Conservation (phyloP, 2,329 filamentous ascomycete species). For the Cordyceps pruinosa region DNA sequence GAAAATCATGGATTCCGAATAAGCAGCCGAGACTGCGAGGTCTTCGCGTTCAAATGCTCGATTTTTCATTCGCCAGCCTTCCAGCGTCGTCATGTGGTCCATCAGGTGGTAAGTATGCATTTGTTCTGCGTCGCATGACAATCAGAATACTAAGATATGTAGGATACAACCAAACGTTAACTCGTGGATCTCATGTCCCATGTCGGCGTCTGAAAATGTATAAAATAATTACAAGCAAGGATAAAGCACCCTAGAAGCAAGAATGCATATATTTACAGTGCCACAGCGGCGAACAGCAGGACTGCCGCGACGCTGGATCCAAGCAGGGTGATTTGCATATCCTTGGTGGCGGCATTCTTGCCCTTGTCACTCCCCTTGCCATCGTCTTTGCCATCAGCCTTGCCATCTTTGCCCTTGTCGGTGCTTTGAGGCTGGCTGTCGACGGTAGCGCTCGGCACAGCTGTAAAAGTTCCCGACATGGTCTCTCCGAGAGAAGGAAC, state of each 20-base stretch:
- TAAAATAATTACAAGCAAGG: neutral
- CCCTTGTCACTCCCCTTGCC: constrained; percentile 12
- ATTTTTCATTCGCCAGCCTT: too few species aligned
- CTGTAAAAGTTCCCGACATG: constrained; percentile 23
- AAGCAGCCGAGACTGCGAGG: too few species aligned
- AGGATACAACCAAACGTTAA: neutral
- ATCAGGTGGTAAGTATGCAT: neutral
- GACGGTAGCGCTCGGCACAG: constrained; percentile 15
- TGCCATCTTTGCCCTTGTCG: constrained; percentile 9
- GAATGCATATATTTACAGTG: constrained; percentile 14
- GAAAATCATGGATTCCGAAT: neutral
- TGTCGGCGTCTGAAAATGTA: neutral
- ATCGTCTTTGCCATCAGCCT: neutral
- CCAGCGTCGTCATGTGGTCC: neutral
- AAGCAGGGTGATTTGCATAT: constrained; percentile 22
- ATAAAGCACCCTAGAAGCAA: neutral
- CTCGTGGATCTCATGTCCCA: neutral
- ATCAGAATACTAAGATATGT: neutral
- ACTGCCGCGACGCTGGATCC: constrained; percentile 23
- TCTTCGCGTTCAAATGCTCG: neutral
- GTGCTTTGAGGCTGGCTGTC: constrained; percentile 12
- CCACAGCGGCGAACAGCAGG: constrained; percentile 23
- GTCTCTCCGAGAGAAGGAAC: constrained; percentile 63
- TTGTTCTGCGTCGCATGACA: neutral
- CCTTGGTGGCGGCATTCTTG: constrained; percentile 14